Evolutionary conservation across 2,329 filamentous ascomycete genomes (phyloP), one percentile per base, ranked within the genome.

Genomic region (Phyllachora maydis): DNA sequence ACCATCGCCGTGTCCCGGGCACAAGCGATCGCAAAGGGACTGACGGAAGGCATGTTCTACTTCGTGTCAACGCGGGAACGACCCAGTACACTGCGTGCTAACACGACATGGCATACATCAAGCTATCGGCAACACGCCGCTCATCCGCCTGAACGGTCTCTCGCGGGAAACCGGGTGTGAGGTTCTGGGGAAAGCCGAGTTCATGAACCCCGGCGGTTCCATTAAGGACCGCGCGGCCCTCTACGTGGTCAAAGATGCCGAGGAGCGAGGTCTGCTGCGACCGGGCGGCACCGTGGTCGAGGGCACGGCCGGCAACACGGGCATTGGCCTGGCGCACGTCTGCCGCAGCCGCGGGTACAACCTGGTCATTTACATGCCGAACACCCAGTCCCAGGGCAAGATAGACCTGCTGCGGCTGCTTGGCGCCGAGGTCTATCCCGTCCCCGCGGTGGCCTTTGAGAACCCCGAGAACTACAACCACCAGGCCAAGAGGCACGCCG

Each of bases 321-420:
- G 88, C 34, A 98, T 98, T 47, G 88, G 88, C 2, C 74, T 98
- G 20, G 88, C 88, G 11, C 88, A 95, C 52, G 88, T 98, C 27
- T 95, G 88, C 54, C 69, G 85, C 30, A 78, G 74, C 18, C 75
- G 74, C 39, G 88, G 85, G 19, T 95, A 98, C 62, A 75, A 75
- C 45, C 70, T 92, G 23, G 83, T 95, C 43, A 98, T 98, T 45
- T 98, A 95, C 67, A 95, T 98, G 88, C 88, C 88, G 39, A 77
- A 98, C 59, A 95, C 85, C 23, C 88, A 95, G 54, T 91, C 83
- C 11, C 85, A 92, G 53, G 88, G 83, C 45, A 98, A 98, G 59
- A 78, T 98, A 43, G 88, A 95, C 47, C 63, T 98, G 25, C 58
- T 98, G 33, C 65, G 85, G 6, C 59, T 95, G 17, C 65, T 98